phyloP scores from a whole-genome alignment of 148 eudicot species.

The Heliosperma pusillum region DNA sequence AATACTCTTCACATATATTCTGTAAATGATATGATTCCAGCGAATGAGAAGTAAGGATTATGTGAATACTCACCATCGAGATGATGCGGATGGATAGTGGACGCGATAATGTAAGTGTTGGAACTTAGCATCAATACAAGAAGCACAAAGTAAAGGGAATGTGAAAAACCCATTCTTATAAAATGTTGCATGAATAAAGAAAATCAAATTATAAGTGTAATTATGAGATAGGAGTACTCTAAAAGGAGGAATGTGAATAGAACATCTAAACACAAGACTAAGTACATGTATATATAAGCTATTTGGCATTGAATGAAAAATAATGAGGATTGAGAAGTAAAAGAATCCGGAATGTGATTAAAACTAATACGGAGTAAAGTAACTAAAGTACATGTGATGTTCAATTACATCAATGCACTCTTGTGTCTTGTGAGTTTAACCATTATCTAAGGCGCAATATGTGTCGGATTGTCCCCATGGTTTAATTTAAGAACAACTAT shows the following conservation, averaged over 20 bases:
- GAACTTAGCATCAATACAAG: neutral
- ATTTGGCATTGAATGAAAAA: too few species aligned
- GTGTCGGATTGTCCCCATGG: neutral
- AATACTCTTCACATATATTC: too few species aligned
- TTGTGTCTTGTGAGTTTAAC: neutral
- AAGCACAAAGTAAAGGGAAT: neutral
- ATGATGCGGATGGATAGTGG: neutral
- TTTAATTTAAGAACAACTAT: neutral
- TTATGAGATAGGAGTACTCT: too few species aligned
- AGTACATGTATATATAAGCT: neutral
- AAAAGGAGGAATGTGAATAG: too few species aligned
- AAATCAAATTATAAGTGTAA: neutral
- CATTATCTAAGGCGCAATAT: neutral
- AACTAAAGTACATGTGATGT: too few species aligned
- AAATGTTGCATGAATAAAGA: neutral
- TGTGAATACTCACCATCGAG: neutral
- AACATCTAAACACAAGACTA: too few species aligned
- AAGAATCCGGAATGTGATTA: too few species aligned
- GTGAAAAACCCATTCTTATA: neutral
- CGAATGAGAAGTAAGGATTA: too few species aligned
- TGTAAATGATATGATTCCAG: too few species aligned
- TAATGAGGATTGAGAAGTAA: too few species aligned
- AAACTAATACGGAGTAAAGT: too few species aligned
- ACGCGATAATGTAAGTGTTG: neutral
- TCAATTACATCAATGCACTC: too few species aligned